phyloP scores from a whole-genome alignment of 148 eudicot genomes.

The Cornus florida region DNA sequence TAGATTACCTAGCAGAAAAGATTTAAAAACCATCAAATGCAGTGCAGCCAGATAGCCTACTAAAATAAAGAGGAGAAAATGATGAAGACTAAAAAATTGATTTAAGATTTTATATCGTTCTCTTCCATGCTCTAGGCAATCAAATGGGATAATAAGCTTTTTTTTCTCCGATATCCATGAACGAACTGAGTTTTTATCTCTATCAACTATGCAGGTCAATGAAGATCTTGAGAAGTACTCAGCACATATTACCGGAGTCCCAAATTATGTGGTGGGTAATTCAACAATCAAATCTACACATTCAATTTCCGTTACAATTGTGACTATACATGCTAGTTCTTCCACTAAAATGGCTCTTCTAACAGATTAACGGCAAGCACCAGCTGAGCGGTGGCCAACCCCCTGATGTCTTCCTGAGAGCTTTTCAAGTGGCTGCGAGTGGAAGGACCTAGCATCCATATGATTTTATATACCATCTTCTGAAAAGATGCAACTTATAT shows the following conservation, averaged over 20 bases:
- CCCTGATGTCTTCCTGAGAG: constrained; percentile 59
- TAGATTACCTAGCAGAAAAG: no score
- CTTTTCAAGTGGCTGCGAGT: constrained; percentile 54
- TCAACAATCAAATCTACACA: not conserved
- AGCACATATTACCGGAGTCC: constrained; percentile 61
- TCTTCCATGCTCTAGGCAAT: not conserved
- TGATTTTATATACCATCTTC: not conserved
- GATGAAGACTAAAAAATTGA: no score
- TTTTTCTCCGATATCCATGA: not conserved
- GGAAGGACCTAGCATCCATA: constrained; percentile 7
- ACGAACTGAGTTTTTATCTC: constrained; percentile 3
- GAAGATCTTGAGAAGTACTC: constrained; percentile 74
- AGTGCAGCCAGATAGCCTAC: no score
- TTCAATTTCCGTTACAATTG: not conserved
- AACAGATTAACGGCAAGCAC: constrained; percentile 74
- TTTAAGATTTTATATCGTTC: no score
- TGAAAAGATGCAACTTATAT: not conserved
- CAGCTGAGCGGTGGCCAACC: constrained; percentile 89
- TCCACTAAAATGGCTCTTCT: not conserved
- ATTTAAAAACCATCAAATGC: no score
- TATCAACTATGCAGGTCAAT: constrained; percentile 49
- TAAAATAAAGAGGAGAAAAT: no score
- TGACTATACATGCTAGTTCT: not conserved
- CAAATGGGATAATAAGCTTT: not conserved
- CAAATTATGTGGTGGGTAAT: constrained; percentile 57